Percentiles rank a stretch among this genome's conserved stretches.
Conservation (phyloP, 352 stramenopile genomes). For the Thalassiosira exigua region DNA sequence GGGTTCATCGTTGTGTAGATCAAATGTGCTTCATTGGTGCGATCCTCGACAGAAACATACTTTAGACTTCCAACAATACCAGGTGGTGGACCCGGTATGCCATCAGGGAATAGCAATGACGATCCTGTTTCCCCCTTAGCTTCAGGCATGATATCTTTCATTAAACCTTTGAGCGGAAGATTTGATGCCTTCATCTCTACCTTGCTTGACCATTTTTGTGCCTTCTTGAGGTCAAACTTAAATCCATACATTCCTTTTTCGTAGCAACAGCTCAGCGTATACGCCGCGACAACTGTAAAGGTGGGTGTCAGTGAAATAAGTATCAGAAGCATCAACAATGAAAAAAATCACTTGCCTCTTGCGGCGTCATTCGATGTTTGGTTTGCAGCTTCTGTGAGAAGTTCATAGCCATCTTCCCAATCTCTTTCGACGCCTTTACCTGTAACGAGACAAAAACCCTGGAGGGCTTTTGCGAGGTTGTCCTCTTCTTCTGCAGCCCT, state of each 20-base stretch:
- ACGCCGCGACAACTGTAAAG: conserved; percentile 38
- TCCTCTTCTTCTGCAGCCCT: conserved; percentile 9
- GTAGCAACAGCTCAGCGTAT: conserved; percentile 37
- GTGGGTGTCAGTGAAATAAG: neutral
- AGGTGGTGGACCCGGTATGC: no score
- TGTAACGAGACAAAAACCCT: conserved; percentile 37
- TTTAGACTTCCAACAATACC: no score
- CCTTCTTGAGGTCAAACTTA: conserved; percentile 24
- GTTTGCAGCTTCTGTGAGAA: conserved; percentile 32
- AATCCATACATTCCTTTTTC: conserved; percentile 26
- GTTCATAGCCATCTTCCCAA: conserved; percentile 37
- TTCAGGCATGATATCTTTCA: neutral
- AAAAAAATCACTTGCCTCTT: conserved; percentile 11
- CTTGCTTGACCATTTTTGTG: conserved; percentile 24
- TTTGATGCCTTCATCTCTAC: conserved; percentile 16
- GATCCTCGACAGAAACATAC: no score
- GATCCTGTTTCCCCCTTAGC: neutral
- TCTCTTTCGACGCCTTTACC: conserved; percentile 36
- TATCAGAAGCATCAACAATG: neutral
- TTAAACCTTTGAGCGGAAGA: conserved; percentile 6
- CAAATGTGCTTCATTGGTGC: no score
- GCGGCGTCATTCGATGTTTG: conserved; percentile 2
- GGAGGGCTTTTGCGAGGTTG: conserved; percentile 21
- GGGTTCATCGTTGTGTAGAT: no score
- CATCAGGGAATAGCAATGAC: conserved; percentile 2